A percentile compares a stretch with the other conserved stretches of the same genome.
These are phyloP conservation scores for Leccinellum rugosiceps DNA, from an alignment of 768 basidiomycete species.

Conservation along the genomic window DNA sequence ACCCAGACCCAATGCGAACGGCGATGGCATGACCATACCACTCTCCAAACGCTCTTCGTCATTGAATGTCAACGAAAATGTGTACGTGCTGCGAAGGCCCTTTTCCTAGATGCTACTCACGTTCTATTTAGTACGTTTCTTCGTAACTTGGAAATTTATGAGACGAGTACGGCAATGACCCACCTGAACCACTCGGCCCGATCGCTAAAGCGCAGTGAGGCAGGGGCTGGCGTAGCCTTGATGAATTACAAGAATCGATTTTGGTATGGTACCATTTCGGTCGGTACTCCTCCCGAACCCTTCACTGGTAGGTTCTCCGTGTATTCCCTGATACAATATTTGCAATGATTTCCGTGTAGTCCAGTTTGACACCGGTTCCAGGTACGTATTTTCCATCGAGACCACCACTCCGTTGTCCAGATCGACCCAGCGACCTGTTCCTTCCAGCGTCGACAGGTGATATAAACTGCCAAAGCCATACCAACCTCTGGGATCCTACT, in stretches of 20 bases:
- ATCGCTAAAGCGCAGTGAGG: background rate
- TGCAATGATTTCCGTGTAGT: conserved; percentile 1
- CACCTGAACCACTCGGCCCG: background rate
- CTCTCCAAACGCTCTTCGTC: conserved; percentile 3
- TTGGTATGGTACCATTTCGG: conserved; percentile 11
- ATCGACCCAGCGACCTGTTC: conserved; percentile 15
- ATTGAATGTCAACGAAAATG: conserved; percentile 2
- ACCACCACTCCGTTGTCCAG: background rate
- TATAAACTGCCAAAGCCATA: conserved; percentile 27
- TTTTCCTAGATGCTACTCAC: background rate
- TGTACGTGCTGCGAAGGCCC: background rate
- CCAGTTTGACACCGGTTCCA: conserved; percentile 30
- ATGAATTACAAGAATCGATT: background rate
- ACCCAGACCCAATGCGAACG: conserved; percentile 1
- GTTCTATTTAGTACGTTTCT: background rate
- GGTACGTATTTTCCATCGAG: background rate
- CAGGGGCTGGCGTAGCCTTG: background rate
- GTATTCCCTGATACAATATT: background rate
- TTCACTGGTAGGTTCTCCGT: background rate
- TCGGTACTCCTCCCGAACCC: background rate
- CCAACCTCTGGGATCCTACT: conserved; percentile 18
- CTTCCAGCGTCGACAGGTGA: conserved; percentile 1
- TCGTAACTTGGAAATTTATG: background rate
- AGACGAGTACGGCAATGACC: background rate
- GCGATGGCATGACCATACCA: conserved; percentile 4